phyloP scores from a whole-genome alignment of 1,139 yeast genomes.

The Nakaseomyces delphensis region DNA sequence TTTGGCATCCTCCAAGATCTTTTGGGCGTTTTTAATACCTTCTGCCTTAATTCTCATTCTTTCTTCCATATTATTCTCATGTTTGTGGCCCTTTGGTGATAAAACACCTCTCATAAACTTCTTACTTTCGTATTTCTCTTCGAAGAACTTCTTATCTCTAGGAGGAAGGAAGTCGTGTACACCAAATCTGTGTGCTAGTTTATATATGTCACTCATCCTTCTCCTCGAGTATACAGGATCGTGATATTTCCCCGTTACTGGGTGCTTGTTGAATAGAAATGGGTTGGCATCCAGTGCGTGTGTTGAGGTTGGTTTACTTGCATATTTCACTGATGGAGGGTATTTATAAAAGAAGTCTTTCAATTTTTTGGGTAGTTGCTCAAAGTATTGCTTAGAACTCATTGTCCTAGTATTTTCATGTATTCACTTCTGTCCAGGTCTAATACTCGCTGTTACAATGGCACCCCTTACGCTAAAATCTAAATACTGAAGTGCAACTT shows the following conservation, averaged over 20 bases:
- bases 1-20: slow-evolving; percentile 55
- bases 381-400: slow-evolving; percentile 31
- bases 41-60: slow-evolving; percentile 53
- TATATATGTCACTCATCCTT: slow-evolving; percentile 77
- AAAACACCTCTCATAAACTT: slow-evolving; percentile 70
- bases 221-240: slow-evolving; percentile 73
- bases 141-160: slow-evolving; percentile 56
- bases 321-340: slow-evolving; percentile 81
- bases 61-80: slow-evolving; percentile 61
- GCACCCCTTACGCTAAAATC: too few relatives aligned
- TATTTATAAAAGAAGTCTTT: slow-evolving; percentile 70
- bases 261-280: slow-evolving; percentile 77
- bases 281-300: slow-evolving; percentile 74
- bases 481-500: too few relatives aligned
- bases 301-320: slow-evolving; percentile 55
- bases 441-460: too few relatives aligned
- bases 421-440: too few relatives aligned
- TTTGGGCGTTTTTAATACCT: slow-evolving; percentile 69
- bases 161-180: slow-evolving; percentile 72
- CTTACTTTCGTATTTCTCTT: slow-evolving; percentile 65
- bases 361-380: slow-evolving; percentile 60
- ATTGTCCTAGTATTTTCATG: too few relatives aligned
- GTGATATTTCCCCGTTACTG: slow-evolving; percentile 68
- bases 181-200: slow-evolving; percentile 76
- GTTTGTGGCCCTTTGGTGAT: slow-evolving; percentile 70